phyloP scores from a whole-genome alignment of 441 rosid species.

The Flueggea neowawraea region DNA sequence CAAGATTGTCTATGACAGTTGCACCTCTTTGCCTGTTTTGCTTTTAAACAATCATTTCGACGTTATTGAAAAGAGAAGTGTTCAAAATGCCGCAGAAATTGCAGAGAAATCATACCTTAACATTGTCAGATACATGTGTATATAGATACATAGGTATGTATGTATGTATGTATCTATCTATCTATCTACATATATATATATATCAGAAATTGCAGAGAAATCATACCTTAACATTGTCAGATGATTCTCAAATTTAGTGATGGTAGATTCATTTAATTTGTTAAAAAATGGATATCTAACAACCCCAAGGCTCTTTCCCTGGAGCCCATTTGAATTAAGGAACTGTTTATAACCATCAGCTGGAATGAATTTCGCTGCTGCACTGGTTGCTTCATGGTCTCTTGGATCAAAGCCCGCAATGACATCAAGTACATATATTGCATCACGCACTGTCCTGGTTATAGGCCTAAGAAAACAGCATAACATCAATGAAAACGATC shows the following conservation, averaged over 20 bases:
- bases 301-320: slow-evolving; percentile 54
- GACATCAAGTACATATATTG: slow-evolving; percentile 1
- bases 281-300: slow-evolving; percentile 26
- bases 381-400: slow-evolving; percentile 40
- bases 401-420: slow-evolving; percentile 4
- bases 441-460: slow-evolving; percentile 7
- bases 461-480: background rate
- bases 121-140: too few relatives aligned
- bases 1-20: slow-evolving; percentile 3
- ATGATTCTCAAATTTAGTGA: background rate
- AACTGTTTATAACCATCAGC: slow-evolving; percentile 56
- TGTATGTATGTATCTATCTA: too few relatives aligned
- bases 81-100: background rate
- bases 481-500: background rate
- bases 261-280: background rate
- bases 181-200: too few relatives aligned
- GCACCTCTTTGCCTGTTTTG: slow-evolving; percentile 9
- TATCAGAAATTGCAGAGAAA: too few relatives aligned
- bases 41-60: background rate
- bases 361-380: slow-evolving; percentile 49
- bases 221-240: background rate
- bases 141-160: too few relatives aligned
- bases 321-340: slow-evolving; percentile 42
- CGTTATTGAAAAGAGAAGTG: background rate
- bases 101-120: too few relatives aligned